phyloP scores from a whole-genome alignment of 495 filamentous ascomycete species.

The Glonium stellatum region DNA sequence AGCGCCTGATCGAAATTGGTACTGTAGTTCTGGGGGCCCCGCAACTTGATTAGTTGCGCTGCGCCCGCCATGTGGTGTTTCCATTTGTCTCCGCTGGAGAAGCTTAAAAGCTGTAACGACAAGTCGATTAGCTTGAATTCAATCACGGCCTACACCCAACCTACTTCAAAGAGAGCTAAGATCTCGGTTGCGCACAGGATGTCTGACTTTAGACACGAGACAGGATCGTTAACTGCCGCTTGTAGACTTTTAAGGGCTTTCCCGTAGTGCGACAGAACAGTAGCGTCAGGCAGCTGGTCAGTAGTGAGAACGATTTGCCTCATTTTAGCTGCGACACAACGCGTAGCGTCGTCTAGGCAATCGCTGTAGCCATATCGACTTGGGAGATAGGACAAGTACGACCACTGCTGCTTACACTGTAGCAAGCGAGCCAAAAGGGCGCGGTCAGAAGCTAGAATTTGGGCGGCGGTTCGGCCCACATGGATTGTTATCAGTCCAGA shows the following conservation, averaged over 20 bases:
- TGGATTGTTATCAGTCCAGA: constrained; percentile 29
- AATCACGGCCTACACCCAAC: not conserved
- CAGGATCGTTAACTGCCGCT: constrained; percentile 30
- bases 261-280: constrained; percentile 30
- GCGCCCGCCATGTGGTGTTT: constrained; percentile 33
- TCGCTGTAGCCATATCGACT: constrained; percentile 30
- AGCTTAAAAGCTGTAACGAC: constrained; percentile 11
- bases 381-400: constrained; percentile 35
- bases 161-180: constrained; percentile 34
- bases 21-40: constrained; percentile 33
- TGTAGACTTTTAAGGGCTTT: constrained; percentile 36
- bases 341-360: constrained; percentile 32
- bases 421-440: constrained; percentile 20
- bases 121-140: not conserved
- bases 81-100: constrained; percentile 27
- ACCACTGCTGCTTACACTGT: constrained; percentile 22
- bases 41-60: constrained; percentile 33
- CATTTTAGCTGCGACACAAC: constrained; percentile 34
- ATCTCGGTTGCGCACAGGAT: constrained; percentile 37
- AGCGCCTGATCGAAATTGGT: constrained; percentile 37
- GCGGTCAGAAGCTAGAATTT: constrained; percentile 23
- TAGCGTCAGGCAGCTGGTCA: constrained; percentile 10
- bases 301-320: constrained; percentile 24
- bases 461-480: constrained; percentile 20
- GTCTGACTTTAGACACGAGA: constrained; percentile 26